Evolutionary conservation across 1,284 basidiomycete species (phyloP), one percentile per base, ranked within the genome.

Genomic region (Fomitiporia mediterranea): DNA sequence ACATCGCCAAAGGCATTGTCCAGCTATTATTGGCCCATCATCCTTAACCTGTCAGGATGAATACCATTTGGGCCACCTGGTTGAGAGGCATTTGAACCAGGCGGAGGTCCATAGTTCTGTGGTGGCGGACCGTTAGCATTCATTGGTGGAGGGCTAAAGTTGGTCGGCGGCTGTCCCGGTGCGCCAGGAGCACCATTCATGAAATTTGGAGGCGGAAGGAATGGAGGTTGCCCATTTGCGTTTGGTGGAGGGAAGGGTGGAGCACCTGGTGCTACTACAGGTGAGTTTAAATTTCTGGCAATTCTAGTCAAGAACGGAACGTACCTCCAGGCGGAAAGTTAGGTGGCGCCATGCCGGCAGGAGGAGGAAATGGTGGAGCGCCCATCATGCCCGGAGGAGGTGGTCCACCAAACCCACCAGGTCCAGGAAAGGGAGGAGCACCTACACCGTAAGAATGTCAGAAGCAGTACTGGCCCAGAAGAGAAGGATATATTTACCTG

Each of bases 1-100:
- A 25, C 44, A 46, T 27, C 44, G 27, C 44, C 8, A 30, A 11
- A 6, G 8, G n/a, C 15, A 15, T 25, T 15, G 6, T 17, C 27
- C 23, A 30, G n/a, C 27, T 43, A 46, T 28, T 44, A 42, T 28
- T 57, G 52, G 21, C 74, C 81, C 84, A 93, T 83, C 89, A 93
- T 92, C 59, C 89, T 78, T 68, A 91, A 64, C 59, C 91, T 79
- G 71, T 94, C 91, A n/a, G 91, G 91, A 70, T 94, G 91, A 62
- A 94, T 89, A 28, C 81, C 85, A 19, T 74, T 71, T 47, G 74
- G 73, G 11, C 30, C 43, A 17, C 69, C 70, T 3, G 64, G 62
- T 11, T 49, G 55, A 49, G 57, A 38, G 19, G 34, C 42, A 40
- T 46, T 3, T 13, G 74, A 71, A 7, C 72, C 68, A 58, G 47